phyloP scores from a whole-genome alignment of 139 green algal species.

The Chlamydomonas applanata region DNA sequence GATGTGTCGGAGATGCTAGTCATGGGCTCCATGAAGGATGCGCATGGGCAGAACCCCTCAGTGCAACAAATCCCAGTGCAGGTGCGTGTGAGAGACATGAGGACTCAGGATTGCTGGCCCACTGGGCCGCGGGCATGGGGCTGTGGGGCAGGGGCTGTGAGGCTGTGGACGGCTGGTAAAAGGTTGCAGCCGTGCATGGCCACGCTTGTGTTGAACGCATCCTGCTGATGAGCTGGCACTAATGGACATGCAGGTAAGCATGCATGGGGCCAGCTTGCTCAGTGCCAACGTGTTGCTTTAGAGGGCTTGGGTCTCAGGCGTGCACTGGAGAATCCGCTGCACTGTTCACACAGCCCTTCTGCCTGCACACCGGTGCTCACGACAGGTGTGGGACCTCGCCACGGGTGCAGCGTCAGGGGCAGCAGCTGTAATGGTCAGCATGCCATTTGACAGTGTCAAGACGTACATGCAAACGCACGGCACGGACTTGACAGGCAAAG shows the following conservation, averaged over 20 bases:
- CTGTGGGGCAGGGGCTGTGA: too few species aligned
- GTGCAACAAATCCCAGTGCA: background rate
- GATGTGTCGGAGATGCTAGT: conserved; percentile 62
- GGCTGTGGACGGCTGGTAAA: too few species aligned
- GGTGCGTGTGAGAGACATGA: background rate
- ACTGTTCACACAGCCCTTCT: too few species aligned
- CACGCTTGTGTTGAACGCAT: too few species aligned
- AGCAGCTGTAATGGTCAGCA: conserved; percentile 9
- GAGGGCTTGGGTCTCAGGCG: too few species aligned
- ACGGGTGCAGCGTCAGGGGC: conserved; percentile 42
- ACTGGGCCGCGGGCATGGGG: background rate
- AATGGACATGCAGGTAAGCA: too few species aligned
- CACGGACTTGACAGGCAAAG: conserved; percentile 1
- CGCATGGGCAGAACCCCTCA: conserved; percentile 1
- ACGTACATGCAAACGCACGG: conserved; percentile 13
- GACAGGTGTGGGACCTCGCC: conserved; percentile 25
- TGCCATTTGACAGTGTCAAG: conserved; percentile 1
- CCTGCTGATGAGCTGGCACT: too few species aligned
- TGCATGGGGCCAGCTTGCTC: too few species aligned
- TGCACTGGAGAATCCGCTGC: too few species aligned
- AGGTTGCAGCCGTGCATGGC: too few species aligned
- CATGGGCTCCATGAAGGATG: conserved; percentile 24
- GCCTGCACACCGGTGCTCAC: background rate
- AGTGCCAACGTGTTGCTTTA: too few species aligned
- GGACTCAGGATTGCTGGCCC: background rate